phyloP scores from a whole-genome alignment of 495 filamentous ascomycete genomes.

The Schizothecium vesticola region DNA sequence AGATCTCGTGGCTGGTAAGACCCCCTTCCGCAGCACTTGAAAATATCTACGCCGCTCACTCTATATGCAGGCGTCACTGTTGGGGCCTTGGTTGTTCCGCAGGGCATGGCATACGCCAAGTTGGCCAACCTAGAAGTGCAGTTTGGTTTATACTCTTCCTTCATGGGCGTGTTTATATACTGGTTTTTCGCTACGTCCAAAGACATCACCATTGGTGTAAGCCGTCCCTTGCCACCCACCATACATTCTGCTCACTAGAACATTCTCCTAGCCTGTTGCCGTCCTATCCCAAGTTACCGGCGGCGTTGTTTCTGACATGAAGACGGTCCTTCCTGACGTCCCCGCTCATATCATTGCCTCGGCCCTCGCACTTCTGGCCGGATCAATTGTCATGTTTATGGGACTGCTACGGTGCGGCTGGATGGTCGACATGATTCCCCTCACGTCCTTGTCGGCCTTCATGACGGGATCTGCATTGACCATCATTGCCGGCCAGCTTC shows the following conservation, averaged over 20 bases:
- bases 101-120: constrained; percentile 94
- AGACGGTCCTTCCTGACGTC: constrained; percentile 53
- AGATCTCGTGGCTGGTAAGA: constrained; percentile 82
- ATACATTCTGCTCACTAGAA: constrained; percentile 3
- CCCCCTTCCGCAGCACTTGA: background rate
- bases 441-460: constrained; percentile 88
- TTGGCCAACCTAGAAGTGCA: constrained; percentile 72
- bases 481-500: constrained; percentile 85
- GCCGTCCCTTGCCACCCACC: constrained; percentile 27
- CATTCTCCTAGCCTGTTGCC: constrained; percentile 68
- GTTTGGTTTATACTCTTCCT: constrained; percentile 92
- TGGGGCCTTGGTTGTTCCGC: constrained; percentile 90
- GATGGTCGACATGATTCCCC: constrained; percentile 93
- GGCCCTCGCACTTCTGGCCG: constrained; percentile 72
- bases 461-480: constrained; percentile 97
- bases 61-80: constrained; percentile 71
- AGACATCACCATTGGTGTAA: constrained; percentile 96
- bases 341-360: constrained; percentile 63
- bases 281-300: constrained; percentile 91
- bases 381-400: constrained; percentile 74
- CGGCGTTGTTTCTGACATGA: constrained; percentile 62
- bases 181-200: constrained; percentile 99
- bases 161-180: constrained; percentile 93
- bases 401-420: constrained; percentile 78
- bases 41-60: constrained; percentile 12